Percentiles rank a stretch among this genome's conserved stretches.
phyloP scores from a whole-genome alignment of 225 moss, liverwort and hornwort genomes.

The Ulota crispa region DNA sequence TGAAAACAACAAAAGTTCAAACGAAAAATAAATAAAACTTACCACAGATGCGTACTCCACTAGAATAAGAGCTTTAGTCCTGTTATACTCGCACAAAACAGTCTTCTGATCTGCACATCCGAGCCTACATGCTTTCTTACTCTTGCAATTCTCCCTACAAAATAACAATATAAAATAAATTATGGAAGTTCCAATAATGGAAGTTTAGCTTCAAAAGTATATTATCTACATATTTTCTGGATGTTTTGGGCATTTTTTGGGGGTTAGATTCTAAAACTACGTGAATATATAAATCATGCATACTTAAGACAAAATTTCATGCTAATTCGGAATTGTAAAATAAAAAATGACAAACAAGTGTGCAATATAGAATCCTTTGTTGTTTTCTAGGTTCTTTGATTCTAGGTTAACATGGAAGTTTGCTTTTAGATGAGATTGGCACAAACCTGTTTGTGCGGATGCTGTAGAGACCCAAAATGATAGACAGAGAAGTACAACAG shows the following conservation, averaged over 20 bases:
- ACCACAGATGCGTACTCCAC: conserved; percentile 96
- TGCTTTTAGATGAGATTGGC: neutral
- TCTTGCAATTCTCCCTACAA: neutral
- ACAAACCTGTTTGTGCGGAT: conserved; percentile 34
- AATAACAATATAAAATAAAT: neutral
- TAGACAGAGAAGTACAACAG: conserved; percentile 13
- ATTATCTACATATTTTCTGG: too few relatives aligned
- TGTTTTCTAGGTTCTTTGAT: too few relatives aligned
- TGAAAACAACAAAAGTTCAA: neutral
- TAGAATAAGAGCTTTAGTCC: conserved; percentile 81
- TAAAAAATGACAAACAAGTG: too few relatives aligned
- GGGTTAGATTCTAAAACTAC: neutral
- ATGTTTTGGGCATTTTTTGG: neutral
- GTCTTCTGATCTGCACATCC: conserved; percentile 42
- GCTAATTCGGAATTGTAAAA: too few relatives aligned
- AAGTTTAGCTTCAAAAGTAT: neutral
- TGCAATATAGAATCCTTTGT: too few relatives aligned
- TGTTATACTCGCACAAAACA: conserved; percentile 70
- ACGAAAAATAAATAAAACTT: conserved; percentile 2
- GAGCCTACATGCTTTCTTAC: neutral
- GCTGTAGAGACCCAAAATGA: conserved; percentile 13
- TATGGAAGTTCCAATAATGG: neutral
- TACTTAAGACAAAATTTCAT: neutral
- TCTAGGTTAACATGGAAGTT: too few relatives aligned
- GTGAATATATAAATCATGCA: neutral